Conservation (phyloP, 2,329 filamentous ascomycete species). For the Fusarium graminum region DNA sequence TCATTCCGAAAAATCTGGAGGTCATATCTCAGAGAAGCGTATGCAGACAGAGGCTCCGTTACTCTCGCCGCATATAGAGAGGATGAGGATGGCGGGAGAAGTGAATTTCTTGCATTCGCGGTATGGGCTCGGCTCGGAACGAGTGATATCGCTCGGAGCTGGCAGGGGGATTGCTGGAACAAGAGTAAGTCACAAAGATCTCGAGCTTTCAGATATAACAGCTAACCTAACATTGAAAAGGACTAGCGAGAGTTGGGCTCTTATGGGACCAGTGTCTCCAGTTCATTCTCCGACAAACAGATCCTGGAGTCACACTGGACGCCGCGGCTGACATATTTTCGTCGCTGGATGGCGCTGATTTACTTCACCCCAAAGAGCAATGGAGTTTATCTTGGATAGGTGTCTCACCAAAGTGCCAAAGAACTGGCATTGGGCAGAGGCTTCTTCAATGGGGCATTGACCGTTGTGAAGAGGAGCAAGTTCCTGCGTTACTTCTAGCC, state of each 20-base stretch:
- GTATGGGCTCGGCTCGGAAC: constrained; percentile 27
- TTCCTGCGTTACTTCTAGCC: constrained; percentile 23
- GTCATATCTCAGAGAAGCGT: constrained; percentile 11
- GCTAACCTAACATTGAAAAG: rapidly evolving
- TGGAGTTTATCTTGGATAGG: constrained; percentile 28
- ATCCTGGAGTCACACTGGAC: background rate
- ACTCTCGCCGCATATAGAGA: constrained; percentile 6
- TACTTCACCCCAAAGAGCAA: constrained; percentile 20
- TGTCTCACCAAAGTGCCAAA: constrained; percentile 22
- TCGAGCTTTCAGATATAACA: rapidly evolving
- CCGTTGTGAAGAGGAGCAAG: constrained; percentile 25
- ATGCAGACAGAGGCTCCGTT: constrained; percentile 15
- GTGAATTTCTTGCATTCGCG: constrained; percentile 26
- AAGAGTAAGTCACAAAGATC: constrained; percentile 3
- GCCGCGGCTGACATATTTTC: background rate
- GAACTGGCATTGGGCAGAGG: constrained; percentile 24
- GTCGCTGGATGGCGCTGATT: background rate
- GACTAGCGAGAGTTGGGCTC: constrained; percentile 1
- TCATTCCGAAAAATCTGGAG: constrained; percentile 21
- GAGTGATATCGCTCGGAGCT: constrained; percentile 27
- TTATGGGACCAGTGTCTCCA: background rate
- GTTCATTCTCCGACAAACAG: background rate
- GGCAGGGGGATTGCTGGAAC: constrained; percentile 36
- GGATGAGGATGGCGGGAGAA: background rate
- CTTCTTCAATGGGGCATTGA: constrained; percentile 32